Evolutionary conservation across 345 rosid species (phyloP), one percentile per base, ranked within the genome.

Genomic region (Salix arbutifolia): DNA sequence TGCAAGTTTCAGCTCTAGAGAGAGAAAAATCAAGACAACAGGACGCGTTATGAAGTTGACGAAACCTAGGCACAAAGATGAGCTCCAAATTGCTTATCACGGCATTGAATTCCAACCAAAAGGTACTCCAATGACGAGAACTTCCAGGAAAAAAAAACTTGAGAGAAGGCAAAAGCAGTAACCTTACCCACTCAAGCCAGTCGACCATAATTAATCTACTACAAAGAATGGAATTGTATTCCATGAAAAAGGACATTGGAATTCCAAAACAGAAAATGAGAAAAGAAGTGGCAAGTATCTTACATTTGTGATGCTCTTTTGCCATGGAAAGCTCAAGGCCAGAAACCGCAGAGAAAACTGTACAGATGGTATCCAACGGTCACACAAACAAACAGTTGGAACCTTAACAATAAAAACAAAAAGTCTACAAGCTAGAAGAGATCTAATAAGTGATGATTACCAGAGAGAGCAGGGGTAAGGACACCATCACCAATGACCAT

Each of bases 401-500:
- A 31, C 61, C 68, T 35, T 61, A 76, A 69, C 53, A 28, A 40
- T 50, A 61, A 35, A 70, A 72, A 69, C 9, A 18, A 5, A 25
- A 56, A 12, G 17, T 4, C 6, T 73, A 70, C 30, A 21, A 70
- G 62, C 18, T 72, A 80, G 71, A 69, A 69, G 30, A n/a, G 44
- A 69, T 25, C 44, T 5, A 8, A 37, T 74, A 81, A 12, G 48
- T 6, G 5, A 25, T n/a, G 46, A n/a, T 68, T 79, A 94, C 98
- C 98, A 23, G 97, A 94, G 81, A 94, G 83, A 5, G 97, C 96
- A 73, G 98, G 96, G 7, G 96, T 89, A 23, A 91, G 90, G 65
- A 94, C 92, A 74, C 97, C 97, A 83, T 94, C 98, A 77, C 98
- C 98, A 78, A 94, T 92, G 58, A 92, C 94, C 98, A 94, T 94